These are phyloP conservation scores for Xerocomus spinulosus DNA, from an alignment of 768 basidiomycete species.

Conservation along the genomic window DNA sequence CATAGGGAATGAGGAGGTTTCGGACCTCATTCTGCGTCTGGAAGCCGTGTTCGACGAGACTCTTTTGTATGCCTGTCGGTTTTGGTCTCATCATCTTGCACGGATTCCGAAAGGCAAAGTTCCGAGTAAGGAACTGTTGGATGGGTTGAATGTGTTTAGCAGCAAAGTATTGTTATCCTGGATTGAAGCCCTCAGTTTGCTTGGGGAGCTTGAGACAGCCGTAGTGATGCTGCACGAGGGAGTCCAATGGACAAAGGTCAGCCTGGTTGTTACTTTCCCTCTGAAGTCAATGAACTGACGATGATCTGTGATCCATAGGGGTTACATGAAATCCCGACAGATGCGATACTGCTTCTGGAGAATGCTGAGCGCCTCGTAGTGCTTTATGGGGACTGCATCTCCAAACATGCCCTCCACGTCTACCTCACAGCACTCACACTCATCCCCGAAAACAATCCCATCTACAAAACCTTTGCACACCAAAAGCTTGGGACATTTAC, in stretches of 20 bases:
- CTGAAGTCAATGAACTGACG: not conserved
- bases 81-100: slow-evolving; percentile 8
- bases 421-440: slow-evolving; percentile 11
- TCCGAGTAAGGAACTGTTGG: slow-evolving; percentile 4
- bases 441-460: not conserved
- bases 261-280: not conserved
- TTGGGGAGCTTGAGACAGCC: slow-evolving; percentile 14
- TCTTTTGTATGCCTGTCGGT: no score
- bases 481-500: slow-evolving; percentile 1
- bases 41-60: no score
- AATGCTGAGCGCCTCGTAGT: slow-evolving; percentile 19
- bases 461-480: slow-evolving; percentile 9
- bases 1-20: no score
- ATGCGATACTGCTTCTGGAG: slow-evolving; percentile 7
- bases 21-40: no score
- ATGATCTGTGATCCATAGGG: slow-evolving; percentile 4
- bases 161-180: slow-evolving; percentile 8
- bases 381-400: slow-evolving; percentile 17
- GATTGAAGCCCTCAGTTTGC: slow-evolving; percentile 17
- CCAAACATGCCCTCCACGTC: slow-evolving; percentile 19
- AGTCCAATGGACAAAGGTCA: slow-evolving; percentile 14
- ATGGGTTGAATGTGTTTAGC: slow-evolving; percentile 8
- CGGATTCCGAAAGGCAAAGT: slow-evolving; percentile 5
- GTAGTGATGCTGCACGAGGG: slow-evolving; percentile 13
- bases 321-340: slow-evolving; percentile 3